A percentile compares a stretch with the other conserved stretches of the same genome.
Conservation (phyloP, 176 grass and related monocot genomes). For the Oryza glumipatula region DNA sequence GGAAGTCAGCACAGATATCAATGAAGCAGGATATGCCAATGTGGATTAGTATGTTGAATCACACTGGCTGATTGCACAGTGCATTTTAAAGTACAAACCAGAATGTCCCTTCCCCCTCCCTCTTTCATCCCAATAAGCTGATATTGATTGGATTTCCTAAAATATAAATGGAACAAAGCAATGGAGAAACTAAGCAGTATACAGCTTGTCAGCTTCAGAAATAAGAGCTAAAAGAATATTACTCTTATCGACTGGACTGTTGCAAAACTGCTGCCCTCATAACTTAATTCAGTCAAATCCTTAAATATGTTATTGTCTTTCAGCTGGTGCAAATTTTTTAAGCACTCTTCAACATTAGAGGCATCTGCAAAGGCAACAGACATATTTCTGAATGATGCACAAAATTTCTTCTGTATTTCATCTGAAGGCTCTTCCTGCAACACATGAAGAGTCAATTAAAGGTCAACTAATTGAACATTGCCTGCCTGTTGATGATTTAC, state of each 20-base stretch:
- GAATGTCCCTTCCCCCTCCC: background rate
- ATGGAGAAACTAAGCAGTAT: conserved; percentile 34
- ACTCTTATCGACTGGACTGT: conserved; percentile 59
- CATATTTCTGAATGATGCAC: conserved; percentile 73
- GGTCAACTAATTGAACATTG: conserved; percentile 26
- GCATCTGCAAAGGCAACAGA: conserved; percentile 62
- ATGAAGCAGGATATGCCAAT: conserved; percentile 5
- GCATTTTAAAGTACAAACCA: conserved; percentile 26
- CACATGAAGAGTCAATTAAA: conserved; percentile 34
- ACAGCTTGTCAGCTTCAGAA: background rate
- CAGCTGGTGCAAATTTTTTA: conserved; percentile 81
- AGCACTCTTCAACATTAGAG: conserved; percentile 76
- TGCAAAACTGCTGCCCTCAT: conserved; percentile 59
- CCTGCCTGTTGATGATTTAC: conserved; percentile 30
- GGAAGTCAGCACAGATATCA: background rate
- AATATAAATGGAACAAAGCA: conserved; percentile 19
- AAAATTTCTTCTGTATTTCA: conserved; percentile 61
- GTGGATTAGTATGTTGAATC: conserved; percentile 16
- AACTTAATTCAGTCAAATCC: conserved; percentile 63
- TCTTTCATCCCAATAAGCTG: conserved; percentile 17
- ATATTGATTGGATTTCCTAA: conserved; percentile 11
- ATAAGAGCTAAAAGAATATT: conserved; percentile 41
- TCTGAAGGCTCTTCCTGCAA: conserved; percentile 72
- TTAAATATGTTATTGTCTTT: conserved; percentile 98
- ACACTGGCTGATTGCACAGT: conserved; percentile 15